These are phyloP conservation scores for Colletotrichum brevisporum DNA, from an alignment of 2,329 filamentous ascomycete species.

Conservation along the genomic window DNA sequence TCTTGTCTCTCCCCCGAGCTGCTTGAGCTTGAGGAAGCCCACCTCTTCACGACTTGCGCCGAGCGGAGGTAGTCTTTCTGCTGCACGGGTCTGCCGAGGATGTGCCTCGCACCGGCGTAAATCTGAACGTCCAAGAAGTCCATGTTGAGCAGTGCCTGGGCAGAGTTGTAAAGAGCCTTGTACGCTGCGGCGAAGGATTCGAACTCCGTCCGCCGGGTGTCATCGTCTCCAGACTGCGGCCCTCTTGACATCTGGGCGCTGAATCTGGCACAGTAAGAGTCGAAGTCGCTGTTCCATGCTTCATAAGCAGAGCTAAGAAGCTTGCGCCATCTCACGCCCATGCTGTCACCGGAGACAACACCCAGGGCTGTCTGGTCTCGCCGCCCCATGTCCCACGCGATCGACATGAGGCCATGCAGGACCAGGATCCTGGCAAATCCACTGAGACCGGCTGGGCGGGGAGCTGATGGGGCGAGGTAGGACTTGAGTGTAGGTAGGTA, in stretches of 20 bases:
- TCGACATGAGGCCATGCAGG: slow-evolving; percentile 73
- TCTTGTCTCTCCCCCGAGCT: too few species aligned
- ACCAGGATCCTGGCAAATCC: slow-evolving; percentile 67
- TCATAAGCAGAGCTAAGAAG: slow-evolving; percentile 68
- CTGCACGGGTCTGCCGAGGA: slow-evolving; percentile 69
- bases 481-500: slow-evolving; percentile 69
- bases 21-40: slow-evolving; percentile 50
- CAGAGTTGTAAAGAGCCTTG: slow-evolving; percentile 70
- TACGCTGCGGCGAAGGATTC: slow-evolving; percentile 63
- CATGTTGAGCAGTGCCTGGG: slow-evolving; percentile 68
- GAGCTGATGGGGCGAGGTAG: slow-evolving; percentile 63
- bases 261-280: slow-evolving; percentile 61
- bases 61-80: slow-evolving; percentile 64
- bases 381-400: slow-evolving; percentile 73
- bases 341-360: slow-evolving; percentile 46
- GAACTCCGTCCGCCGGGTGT: slow-evolving; percentile 53
- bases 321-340: slow-evolving; percentile 58
- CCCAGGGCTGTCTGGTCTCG: slow-evolving; percentile 73
- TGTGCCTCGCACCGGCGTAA: slow-evolving; percentile 71
- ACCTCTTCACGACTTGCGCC: slow-evolving; percentile 65
- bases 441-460: slow-evolving; percentile 59
- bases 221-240: neutral
- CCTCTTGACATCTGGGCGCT: slow-evolving; percentile 41
- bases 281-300: slow-evolving; percentile 71
- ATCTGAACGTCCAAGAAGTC: slow-evolving; percentile 75